phyloP scores from a whole-genome alignment of 2,329 filamentous ascomycete genomes.

The Chlorencoelia australis region DNA sequence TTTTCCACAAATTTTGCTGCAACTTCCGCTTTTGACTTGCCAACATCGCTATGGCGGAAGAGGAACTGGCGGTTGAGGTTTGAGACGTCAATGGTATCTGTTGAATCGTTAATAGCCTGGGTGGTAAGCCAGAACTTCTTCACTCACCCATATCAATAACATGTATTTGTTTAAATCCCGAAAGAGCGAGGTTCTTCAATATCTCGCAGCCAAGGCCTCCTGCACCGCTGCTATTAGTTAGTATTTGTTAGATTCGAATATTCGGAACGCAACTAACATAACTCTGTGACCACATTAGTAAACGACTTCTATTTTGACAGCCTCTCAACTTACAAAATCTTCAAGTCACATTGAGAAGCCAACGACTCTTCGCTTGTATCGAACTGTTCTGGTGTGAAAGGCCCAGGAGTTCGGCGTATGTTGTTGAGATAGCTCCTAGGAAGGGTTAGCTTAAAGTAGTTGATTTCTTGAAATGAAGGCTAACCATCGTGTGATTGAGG shows the following conservation, averaged over 20 bases:
- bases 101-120: slow-evolving; percentile 8
- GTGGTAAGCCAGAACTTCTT: not conserved
- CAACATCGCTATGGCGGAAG: slow-evolving; percentile 84
- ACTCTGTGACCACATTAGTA: slow-evolving; percentile 15
- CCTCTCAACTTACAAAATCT: slow-evolving; percentile 50
- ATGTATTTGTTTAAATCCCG: slow-evolving; percentile 93
- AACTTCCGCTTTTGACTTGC: slow-evolving; percentile 86
- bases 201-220: slow-evolving; percentile 95
- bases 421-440: slow-evolving; percentile 76
- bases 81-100: slow-evolving; percentile 95
- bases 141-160: slow-evolving; percentile 94
- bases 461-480: no score
- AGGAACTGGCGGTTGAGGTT: slow-evolving; percentile 97
- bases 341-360: slow-evolving; percentile 55
- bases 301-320: slow-evolving; percentile 9
- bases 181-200: slow-evolving; percentile 88
- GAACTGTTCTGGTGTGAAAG: slow-evolving; percentile 61
- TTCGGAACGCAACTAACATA: slow-evolving; percentile 22
- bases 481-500: slow-evolving; percentile 16
- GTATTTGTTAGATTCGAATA: not conserved
- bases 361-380: slow-evolving; percentile 40
- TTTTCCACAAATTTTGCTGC: slow-evolving; percentile 86
- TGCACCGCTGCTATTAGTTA: slow-evolving; percentile 55
- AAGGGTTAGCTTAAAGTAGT: not conserved
- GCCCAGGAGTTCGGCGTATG: slow-evolving; percentile 65